These are phyloP conservation scores for Asterionellopsis glacialis DNA, from an alignment of 108 stramenopile genomes.

Conservation along the genomic window DNA sequence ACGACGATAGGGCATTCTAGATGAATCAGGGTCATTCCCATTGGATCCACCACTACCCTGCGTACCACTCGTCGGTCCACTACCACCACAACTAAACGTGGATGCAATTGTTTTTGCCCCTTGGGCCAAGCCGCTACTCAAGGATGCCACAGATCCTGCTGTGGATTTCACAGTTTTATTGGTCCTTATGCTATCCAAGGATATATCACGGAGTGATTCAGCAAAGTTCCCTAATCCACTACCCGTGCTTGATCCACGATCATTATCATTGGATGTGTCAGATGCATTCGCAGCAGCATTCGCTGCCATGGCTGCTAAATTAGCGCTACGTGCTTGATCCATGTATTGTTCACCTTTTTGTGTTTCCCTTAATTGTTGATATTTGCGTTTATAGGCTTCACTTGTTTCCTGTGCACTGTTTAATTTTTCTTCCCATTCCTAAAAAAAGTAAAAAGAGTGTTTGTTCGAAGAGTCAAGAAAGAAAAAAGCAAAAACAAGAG, in stretches of 20 bases:
- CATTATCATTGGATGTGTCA: constrained; percentile 1
- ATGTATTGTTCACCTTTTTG: constrained; percentile 19
- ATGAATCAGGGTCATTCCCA: no score
- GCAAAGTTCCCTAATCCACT: no score
- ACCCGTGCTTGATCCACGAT: neutral
- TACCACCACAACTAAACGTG: constrained; percentile 24
- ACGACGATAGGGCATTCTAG: neutral
- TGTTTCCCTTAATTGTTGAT: constrained; percentile 22
- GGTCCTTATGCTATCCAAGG: neutral
- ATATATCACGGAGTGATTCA: no score
- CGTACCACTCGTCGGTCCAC: constrained; percentile 7
- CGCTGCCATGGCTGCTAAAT: neutral
- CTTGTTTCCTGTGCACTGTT: constrained; percentile 25
- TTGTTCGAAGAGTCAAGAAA: no score
- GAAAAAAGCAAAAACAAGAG: no score
- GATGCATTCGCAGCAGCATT: neutral
- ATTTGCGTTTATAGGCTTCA: constrained; percentile 39
- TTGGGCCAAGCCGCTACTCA: constrained; percentile 44
- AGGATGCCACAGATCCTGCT: constrained; percentile 43
- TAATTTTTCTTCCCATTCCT: constrained; percentile 73
- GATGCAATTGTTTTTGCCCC: constrained; percentile 43
- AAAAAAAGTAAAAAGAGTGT: no score
- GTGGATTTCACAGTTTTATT: neutral
- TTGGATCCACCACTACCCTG: no score
- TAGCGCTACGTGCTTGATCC: constrained; percentile 28